Percentiles rank a stretch among this genome's conserved stretches.
Evolutionary conservation across 306 rosid species (phyloP).

Genomic region (Trifolium pratense): DNA sequence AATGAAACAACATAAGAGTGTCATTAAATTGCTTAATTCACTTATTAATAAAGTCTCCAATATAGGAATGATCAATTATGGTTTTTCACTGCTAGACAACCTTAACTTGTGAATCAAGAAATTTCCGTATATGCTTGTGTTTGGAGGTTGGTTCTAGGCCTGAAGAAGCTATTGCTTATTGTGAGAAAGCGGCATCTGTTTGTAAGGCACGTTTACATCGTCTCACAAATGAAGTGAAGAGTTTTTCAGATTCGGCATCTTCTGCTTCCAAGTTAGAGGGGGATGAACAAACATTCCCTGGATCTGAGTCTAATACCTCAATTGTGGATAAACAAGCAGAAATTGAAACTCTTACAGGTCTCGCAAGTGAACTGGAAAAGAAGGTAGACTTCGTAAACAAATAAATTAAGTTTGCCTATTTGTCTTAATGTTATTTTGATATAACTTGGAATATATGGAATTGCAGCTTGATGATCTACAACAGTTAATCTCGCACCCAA

Average conservation of each 20-base stretch:
- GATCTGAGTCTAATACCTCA: slow-evolving; percentile 48
- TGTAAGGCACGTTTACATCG: slow-evolving; percentile 73
- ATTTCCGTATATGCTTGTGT: slow-evolving; percentile 90
- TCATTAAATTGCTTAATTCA: slow-evolving; percentile 6
- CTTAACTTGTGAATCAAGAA: slow-evolving; percentile 70
- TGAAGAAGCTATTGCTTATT: slow-evolving; percentile 75
- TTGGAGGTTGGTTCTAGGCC: slow-evolving; percentile 81
- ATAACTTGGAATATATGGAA: slow-evolving; percentile 22
- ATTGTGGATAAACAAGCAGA: slow-evolving; percentile 69
- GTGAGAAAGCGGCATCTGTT: slow-evolving; percentile 79
- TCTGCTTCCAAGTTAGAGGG: slow-evolving; percentile 54
- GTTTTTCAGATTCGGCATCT: slow-evolving; percentile 51
- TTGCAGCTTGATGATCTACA: slow-evolving; percentile 97
- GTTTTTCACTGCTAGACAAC: slow-evolving; percentile 24
- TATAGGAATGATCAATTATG: slow-evolving; percentile 23
- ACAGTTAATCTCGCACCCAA: slow-evolving; percentile 74
- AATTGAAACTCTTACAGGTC: slow-evolving; percentile 77
- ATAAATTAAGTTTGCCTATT: neutral
- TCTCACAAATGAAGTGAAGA: slow-evolving; percentile 67
- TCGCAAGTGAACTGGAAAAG: slow-evolving; percentile 87
- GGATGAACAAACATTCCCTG: slow-evolving; percentile 42
- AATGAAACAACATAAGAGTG: too few species aligned
- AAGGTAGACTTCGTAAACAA: slow-evolving; percentile 56
- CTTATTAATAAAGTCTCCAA: slow-evolving; percentile 15
- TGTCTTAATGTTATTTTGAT: slow-evolving; percentile 13